phyloP scores from a whole-genome alignment of 2,329 filamentous ascomycete species.

The Exophiala sp. region DNA sequence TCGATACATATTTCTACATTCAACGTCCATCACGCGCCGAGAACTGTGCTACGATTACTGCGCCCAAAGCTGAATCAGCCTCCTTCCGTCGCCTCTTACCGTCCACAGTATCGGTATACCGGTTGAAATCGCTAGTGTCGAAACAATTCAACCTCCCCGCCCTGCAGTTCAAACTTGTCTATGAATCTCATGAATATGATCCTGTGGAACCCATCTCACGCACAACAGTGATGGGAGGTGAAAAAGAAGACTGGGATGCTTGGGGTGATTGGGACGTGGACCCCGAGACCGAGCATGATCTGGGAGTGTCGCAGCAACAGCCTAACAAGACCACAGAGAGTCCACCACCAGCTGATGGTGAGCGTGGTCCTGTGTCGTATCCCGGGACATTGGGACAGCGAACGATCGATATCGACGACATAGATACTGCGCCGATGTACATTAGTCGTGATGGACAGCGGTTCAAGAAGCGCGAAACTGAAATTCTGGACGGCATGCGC shows the following conservation, averaged over 20 bases:
- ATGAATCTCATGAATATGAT: slow-evolving; percentile 90
- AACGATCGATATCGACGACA: neutral
- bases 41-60: too few species aligned
- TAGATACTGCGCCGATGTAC: slow-evolving; percentile 4
- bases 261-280: slow-evolving; percentile 34
- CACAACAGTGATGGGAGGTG: slow-evolving; percentile 5
- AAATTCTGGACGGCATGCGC: slow-evolving; percentile 24
- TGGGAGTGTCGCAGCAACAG: neutral
- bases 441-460: slow-evolving; percentile 17
- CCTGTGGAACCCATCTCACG: slow-evolving; percentile 50
- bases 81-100: slow-evolving; percentile 50
- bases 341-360: slow-evolving; percentile 7
- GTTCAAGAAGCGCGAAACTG: slow-evolving; percentile 24
- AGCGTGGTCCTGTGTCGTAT: neutral
- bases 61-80: too few species aligned
- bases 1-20: slow-evolving; percentile 57
- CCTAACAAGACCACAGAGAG: slow-evolving; percentile 35
- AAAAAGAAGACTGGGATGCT: slow-evolving; percentile 47
- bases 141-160: slow-evolving; percentile 62
- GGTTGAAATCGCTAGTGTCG: slow-evolving; percentile 70
- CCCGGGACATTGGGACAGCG: neutral
- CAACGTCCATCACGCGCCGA: too few species aligned
- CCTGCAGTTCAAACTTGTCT: slow-evolving; percentile 61
- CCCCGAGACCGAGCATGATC: slow-evolving; percentile 40
- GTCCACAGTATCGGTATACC: slow-evolving; percentile 71